Evolutionary conservation across 805 yeast species (phyloP).

Genomic region (Ogataea degrootiae): DNA sequence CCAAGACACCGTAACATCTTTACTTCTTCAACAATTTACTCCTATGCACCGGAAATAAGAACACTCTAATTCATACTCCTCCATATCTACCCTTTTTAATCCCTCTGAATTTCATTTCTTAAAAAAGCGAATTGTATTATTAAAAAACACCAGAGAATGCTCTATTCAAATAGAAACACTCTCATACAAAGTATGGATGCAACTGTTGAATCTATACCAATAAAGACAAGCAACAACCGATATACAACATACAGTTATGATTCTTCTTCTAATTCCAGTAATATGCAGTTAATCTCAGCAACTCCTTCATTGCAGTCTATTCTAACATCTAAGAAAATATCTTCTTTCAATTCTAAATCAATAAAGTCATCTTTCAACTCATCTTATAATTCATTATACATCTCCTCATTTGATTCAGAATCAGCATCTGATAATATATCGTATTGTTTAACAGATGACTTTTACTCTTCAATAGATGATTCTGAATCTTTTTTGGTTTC

Average conservation of each 20-base stretch:
- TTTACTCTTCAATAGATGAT: not conserved
- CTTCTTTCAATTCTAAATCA: slow-evolving; percentile 7
- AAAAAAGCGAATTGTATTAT: too few relatives aligned
- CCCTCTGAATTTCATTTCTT: too few relatives aligned
- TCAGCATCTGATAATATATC: not conserved
- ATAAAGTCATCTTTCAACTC: slow-evolving; percentile 1
- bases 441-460: not conserved
- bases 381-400: slow-evolving; percentile 3
- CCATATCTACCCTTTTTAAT: too few relatives aligned
- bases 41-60: too few relatives aligned
- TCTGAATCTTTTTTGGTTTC: not conserved
- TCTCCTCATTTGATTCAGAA: not conserved
- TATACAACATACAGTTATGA: too few relatives aligned
- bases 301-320: slow-evolving; percentile 15
- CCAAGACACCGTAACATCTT: not conserved
- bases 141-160: too few relatives aligned
- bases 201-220: too few relatives aligned
- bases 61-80: too few relatives aligned
- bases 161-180: too few relatives aligned
- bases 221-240: too few relatives aligned
- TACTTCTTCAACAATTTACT: too few relatives aligned
- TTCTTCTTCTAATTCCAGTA: not conserved
- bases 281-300: slow-evolving; percentile 5
- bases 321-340: slow-evolving; percentile 5
- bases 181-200: too few relatives aligned